Base-by-base conservation (phyloP, 2,329 filamentous ascomycete genomes). In the Pyrenophora graminea region DNA sequence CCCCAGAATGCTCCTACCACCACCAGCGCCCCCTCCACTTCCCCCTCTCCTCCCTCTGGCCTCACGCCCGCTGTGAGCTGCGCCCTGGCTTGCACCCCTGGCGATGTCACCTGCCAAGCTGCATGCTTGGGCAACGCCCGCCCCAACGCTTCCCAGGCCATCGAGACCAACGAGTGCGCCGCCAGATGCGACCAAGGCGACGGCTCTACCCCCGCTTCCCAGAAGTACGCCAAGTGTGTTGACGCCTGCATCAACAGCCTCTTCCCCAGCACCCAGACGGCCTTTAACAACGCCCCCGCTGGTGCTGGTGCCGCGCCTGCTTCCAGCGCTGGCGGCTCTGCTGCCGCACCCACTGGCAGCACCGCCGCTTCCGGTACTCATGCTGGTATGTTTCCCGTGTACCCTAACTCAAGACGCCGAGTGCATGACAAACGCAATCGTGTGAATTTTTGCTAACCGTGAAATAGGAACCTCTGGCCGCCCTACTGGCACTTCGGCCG, bases 101-200 rank as follows among this genome's bases (percentile, higher is more conserved):
- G 56, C 36, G 79, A 83, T 61, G 70, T 79, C 45, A 80, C 77
- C 69, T 84, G 81, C 72, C 68, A 75, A 56, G 81, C 81, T 32
- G 63, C 69, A 12, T 84, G 81, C 71, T 72, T 78, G 58, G 72
- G 77, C 32, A 76, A 78, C 33, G 80, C 81, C 27, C 81, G 78
- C 66, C 81, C 81, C 55, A 77, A 77, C 66, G 72, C 76, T n/a
- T 63, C 66, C 40, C 75, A 80, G 68, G 78, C 74, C 61, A 76
- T 80, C 61, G 73, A 76, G 51, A 82, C 80, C 65, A 81, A 74
- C 63, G 68, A 74, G 41, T 84, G 81, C 61, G 80, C 79, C 39
- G 74, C 74, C 39, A 72, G 76, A 45, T 84, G 81, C 67, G 76
- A 79, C 49, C 79, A 83, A 73, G 81, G 81, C 47, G 74, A 76